Evolutionary conservation across 2,329 filamentous ascomycete genomes (phyloP), one percentile per base, ranked within the genome.

Genomic region (Exutisphaerella laricina): DNA sequence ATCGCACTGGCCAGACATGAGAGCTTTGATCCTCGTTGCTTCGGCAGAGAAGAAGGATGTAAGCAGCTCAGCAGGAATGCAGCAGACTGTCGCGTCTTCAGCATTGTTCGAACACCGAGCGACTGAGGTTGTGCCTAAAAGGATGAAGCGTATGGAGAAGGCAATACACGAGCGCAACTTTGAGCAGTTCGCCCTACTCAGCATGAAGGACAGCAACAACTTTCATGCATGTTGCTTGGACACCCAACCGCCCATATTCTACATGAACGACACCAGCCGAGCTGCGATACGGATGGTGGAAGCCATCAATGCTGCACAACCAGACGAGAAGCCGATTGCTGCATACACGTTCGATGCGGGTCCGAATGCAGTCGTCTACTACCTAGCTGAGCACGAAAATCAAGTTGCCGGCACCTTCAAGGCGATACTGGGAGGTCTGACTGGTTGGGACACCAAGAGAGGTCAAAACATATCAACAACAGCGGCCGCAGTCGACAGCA

Each of bases 261-360:
- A 98, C 74, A 82, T 98, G 75, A 98, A 96, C 69, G 92, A 98
- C 63, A 82, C 90, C 12, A 90, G 84, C 14, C 75, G 85, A 26
- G 88, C 90, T 1, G 88, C 90, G 4, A 87, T 98, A 47, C 78
- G 87, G 39, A 81, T 88, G 12, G 89, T 96, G 21, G 88, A 98
- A 70, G 77, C 82, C 55, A 86, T 97, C 70, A 98, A 98, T 62
- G 74, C 75, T 41, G 75, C 77, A 17, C 48, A 48, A 18, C 45
- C 48, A 4, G 87, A 85, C 4, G 88, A 87, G 41, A 83, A 80
- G 69, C 82, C 78, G 0, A 77, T 97, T 13, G 88, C 87, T 3
- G 92, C 92, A 3, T 98, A 98, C 67, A 98, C 92, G 0, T 98
- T 97, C 60, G 92, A 98, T 62, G 92, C 92, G 0, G 92, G 92